Evolutionary conservation across 768 basidiomycete species (phyloP).

Genomic region (Leccinum truebloodii): DNA sequence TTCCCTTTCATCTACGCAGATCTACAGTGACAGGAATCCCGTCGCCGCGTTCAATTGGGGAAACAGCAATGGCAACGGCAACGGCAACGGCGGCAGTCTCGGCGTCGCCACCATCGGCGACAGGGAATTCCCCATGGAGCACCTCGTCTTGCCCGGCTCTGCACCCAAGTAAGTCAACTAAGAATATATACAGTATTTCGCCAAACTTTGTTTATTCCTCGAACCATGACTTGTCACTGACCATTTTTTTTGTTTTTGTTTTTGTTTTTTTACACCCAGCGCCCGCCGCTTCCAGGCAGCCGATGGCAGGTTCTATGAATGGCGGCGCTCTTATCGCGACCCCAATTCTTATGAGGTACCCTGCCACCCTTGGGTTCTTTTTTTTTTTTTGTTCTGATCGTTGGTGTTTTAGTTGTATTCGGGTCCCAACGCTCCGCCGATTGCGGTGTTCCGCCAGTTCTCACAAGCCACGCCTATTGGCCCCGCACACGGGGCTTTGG

Average conservation of each 20-base stretch:
- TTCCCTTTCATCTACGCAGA: constrained; percentile 15
- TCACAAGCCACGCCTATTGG: constrained; percentile 58
- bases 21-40: constrained; percentile 47
- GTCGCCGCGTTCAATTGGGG: constrained; percentile 56
- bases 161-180: constrained; percentile 42
- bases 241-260: not conserved
- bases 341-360: constrained; percentile 64
- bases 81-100: constrained; percentile 25
- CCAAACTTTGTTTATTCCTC: not conserved
- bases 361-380: not conserved
- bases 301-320: constrained; percentile 63
- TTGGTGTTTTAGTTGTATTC: constrained; percentile 44
- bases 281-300: constrained; percentile 59
- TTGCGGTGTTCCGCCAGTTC: constrained; percentile 61
- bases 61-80: constrained; percentile 20
- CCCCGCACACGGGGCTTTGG: constrained; percentile 60
- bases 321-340: constrained; percentile 54
- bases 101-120: constrained; percentile 52
- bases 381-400: constrained; percentile 7
- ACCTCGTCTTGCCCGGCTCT: constrained; percentile 57
- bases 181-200: not conserved
- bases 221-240: constrained; percentile 13
- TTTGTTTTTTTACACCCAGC: constrained; percentile 36
- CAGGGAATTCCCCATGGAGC: constrained; percentile 59
- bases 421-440: constrained; percentile 44